Conservation (phyloP, 805 yeast genomes). For the Kazachstania taianensis region DNA sequence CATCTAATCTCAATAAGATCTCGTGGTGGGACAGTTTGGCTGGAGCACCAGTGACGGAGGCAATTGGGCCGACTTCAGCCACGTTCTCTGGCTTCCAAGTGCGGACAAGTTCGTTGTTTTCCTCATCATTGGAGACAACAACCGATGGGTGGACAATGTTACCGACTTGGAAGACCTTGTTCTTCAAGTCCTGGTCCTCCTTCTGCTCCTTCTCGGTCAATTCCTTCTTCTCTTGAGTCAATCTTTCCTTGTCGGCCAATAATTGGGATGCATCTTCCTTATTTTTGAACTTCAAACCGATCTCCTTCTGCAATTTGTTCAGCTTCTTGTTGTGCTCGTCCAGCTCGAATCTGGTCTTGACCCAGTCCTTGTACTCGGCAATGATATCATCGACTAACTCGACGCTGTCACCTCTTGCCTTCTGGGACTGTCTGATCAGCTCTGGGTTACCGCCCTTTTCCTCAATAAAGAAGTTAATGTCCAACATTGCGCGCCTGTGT, state of each 20-base stretch:
- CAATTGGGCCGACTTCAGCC: slow-evolving; percentile 48
- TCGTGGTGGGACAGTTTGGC: slow-evolving; percentile 91
- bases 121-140: slow-evolving; percentile 81
- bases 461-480: slow-evolving; percentile 80
- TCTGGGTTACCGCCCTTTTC: slow-evolving; percentile 98
- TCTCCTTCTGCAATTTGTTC: slow-evolving; percentile 85
- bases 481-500: too few species aligned
- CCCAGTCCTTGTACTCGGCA: slow-evolving; percentile 86
- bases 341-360: slow-evolving; percentile 75
- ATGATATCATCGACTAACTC: slow-evolving; percentile 95
- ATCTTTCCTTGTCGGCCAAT: slow-evolving; percentile 66
- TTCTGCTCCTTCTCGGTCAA: slow-evolving; percentile 61
- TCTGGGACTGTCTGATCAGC: slow-evolving; percentile 75
- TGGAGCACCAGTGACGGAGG: slow-evolving; percentile 66
- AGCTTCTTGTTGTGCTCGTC: slow-evolving; percentile 83
- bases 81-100: slow-evolving; percentile 78
- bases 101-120: slow-evolving; percentile 75
- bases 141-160: slow-evolving; percentile 91
- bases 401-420: slow-evolving; percentile 88
- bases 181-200: slow-evolving; percentile 64
- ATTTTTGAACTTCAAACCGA: slow-evolving; percentile 84
- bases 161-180: slow-evolving; percentile 83
- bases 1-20: slow-evolving; percentile 85
- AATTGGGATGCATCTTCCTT: slow-evolving; percentile 90
- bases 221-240: slow-evolving; percentile 59